Base-by-base conservation (phyloP, 192 early-diverging fungal species). In the Mortierella claussenii region DNA sequence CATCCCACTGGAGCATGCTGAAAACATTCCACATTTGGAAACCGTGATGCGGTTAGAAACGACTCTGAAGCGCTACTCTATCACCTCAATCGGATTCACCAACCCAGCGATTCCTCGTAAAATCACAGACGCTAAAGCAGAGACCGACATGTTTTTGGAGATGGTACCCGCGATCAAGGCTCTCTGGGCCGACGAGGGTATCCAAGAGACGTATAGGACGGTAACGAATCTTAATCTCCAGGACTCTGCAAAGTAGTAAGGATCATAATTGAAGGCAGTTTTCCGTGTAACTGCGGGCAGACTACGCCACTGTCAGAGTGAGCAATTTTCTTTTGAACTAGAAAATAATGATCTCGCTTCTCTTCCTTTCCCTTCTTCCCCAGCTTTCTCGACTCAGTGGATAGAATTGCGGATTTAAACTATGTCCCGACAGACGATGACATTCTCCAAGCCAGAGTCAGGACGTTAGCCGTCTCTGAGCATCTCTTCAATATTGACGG, bases 381-480 rank as follows among this genome's bases (percentile, higher is more conserved):
- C 32, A 87, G 85, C 36, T 87, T 87, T 59, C 52, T 87, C 48
- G 82, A 82, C 48, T 69, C 79, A 40, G 61, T 89, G 15, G 82
- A 66, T 33, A 83, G 89, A 33, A 61, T 90, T 33, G 79, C 83
- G 32, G 63, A 80, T 13, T 40, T 56, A 13, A 69, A 80, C 26
- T 93, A 89, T 64, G 46, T 78, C 13, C 92, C 91, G 12, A 87
- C 85, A 26, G 87, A 89, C 55, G 81, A 87, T 45, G 92, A 93
- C 75, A 92, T 93, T 60, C 65, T 93, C 24, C 81, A 83, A 57
- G 82, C 89, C 18, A 82, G 92, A 42, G 84, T 91, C 34, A 84
- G 88, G 80, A 93, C 92, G 26, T 80, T 89, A 44, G 87, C 86
- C 34, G 90, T 93, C 13, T 88, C 87, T 37, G 92, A 93, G 55